A percentile compares a stretch with the other conserved stretches of the same genome.
These are phyloP conservation scores for Lentinula sp. DNA, from an alignment of 768 basidiomycete genomes.

Conservation along the genomic window DNA sequence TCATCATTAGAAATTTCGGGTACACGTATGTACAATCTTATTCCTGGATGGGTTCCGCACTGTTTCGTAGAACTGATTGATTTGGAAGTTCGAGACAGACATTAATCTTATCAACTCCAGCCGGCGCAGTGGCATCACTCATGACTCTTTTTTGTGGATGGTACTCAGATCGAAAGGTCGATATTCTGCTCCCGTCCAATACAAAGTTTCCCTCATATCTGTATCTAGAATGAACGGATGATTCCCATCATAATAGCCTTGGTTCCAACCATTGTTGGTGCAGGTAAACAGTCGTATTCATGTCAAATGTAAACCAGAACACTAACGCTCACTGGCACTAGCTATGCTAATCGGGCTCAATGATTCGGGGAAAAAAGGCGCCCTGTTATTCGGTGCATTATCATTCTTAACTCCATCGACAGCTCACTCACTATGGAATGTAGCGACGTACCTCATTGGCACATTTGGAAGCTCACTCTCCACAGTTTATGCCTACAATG, in stretches of 20 bases:
- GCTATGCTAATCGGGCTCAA: conserved; percentile 53
- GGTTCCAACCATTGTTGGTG: conserved; percentile 52
- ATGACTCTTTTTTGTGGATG: conserved; percentile 52
- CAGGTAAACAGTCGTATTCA: conserved; percentile 25
- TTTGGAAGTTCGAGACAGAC: conserved; percentile 47
- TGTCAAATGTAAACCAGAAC: background rate
- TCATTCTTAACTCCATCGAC: background rate
- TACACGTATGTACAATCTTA: conserved; percentile 41
- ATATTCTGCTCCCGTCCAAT: background rate
- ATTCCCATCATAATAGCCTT: conserved; percentile 52
- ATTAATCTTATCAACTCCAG: conserved; percentile 53
- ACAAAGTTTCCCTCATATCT: background rate
- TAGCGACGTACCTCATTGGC: conserved; percentile 44
- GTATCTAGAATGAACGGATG: conserved; percentile 48
- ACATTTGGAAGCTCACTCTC: conserved; percentile 57
- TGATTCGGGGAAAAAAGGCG: conserved; percentile 40
- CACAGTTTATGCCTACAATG: conserved; percentile 54
- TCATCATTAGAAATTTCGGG: conserved; percentile 58
- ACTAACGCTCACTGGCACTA: conserved; percentile 6
- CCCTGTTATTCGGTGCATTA: conserved; percentile 45
- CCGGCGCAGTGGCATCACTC: conserved; percentile 41
- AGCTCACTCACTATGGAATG: background rate
- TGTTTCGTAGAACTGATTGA: background rate
- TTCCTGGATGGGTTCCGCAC: no score
- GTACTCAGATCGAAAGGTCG: conserved; percentile 60